Base-by-base conservation (phyloP, 345 rosid species). In the Ricinus communis region DNA sequence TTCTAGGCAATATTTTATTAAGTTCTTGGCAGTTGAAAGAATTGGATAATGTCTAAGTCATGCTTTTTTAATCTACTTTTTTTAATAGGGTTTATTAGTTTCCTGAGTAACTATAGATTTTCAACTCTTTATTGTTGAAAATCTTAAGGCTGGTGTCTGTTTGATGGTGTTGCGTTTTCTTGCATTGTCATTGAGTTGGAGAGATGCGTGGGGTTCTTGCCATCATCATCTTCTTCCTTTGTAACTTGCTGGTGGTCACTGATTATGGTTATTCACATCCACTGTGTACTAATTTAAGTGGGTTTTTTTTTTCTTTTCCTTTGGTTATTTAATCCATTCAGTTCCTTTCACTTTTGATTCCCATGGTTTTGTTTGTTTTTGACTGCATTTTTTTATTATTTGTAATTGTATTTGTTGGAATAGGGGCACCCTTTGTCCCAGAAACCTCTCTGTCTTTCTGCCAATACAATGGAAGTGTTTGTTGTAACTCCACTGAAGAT, bases 401-500 rank as follows among this genome's bases (percentile, higher is more conserved):
- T 65, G 28, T 4, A 38, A 4, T 38, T 38, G 43, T 38, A 27
- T 43, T 73, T 55, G 52, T 68, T 73, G 56, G 18, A 67, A 24
- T 15, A 95, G 99, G 85, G 78, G 89, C 92, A 52, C 99, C 99
- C 0, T n/a, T 83, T 74, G 62, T 81, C 61, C 78, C 63, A 77
- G 79, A 87, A 50, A 79, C 85, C 8, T 80, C 90, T 8, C 74
- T 84, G 81, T 83, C 79, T 19, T 95, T 95, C 77, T 95, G 99
- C 76, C 84, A 87, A 71, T 90, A 90, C 82, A 84, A 83, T 77
- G 93, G 85, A 43, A 88, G 85, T 75, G 77, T 89, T 55, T 95
- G 99, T 77, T 95, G 99, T 89, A 80, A 86, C 84, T 71, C 93
- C 62, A 86, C 86, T 5, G 79, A 86, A 72, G 97, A 90, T 81